These are phyloP conservation scores for Rosa hybrid DNA, from an alignment of 331 rosid genomes.

Conservation along the genomic window DNA sequence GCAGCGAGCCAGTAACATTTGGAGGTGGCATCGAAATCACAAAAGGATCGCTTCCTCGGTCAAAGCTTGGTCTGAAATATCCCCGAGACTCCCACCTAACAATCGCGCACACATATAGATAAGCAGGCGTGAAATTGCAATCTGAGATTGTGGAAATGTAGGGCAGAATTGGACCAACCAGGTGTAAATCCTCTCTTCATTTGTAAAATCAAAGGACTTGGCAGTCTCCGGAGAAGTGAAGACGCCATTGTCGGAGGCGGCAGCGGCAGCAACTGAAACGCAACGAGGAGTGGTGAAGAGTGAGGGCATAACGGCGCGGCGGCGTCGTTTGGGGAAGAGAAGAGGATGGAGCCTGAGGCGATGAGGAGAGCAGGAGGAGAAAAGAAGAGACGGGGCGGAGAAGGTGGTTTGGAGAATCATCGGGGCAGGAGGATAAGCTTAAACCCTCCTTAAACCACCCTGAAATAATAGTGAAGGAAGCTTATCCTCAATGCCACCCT, in stretches of 20 bases:
- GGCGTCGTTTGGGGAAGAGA: constrained; percentile 47
- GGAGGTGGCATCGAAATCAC: constrained; percentile 98
- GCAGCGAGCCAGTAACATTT: constrained; percentile 95
- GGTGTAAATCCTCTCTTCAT: constrained; percentile 83
- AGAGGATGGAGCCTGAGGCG: constrained; percentile 49
- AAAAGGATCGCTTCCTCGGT: constrained; percentile 72
- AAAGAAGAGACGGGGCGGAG: constrained; percentile 41
- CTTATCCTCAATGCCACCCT: too few relatives aligned
- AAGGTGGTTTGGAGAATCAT: constrained; percentile 54
- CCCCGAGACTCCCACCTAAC: constrained; percentile 99
- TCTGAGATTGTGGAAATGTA: background rate
- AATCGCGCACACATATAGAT: background rate
- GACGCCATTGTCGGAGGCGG: constrained; percentile 63
- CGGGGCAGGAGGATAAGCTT: background rate
- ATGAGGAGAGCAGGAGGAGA: constrained; percentile 43
- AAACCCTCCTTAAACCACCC: constrained; percentile 10
- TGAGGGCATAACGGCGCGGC: constrained; percentile 37
- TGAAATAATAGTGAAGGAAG: too few relatives aligned
- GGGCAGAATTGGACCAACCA: constrained; percentile 43
- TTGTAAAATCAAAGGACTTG: constrained; percentile 74
- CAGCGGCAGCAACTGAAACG: constrained; percentile 50
- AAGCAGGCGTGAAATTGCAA: background rate
- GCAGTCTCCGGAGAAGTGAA: constrained; percentile 77
- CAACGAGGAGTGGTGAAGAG: constrained; percentile 33
- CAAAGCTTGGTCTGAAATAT: constrained; percentile 72